Evolutionary conservation across 2,329 filamentous ascomycete genomes (phyloP).

Genomic region (Sclerotinia trifoliorum): DNA sequence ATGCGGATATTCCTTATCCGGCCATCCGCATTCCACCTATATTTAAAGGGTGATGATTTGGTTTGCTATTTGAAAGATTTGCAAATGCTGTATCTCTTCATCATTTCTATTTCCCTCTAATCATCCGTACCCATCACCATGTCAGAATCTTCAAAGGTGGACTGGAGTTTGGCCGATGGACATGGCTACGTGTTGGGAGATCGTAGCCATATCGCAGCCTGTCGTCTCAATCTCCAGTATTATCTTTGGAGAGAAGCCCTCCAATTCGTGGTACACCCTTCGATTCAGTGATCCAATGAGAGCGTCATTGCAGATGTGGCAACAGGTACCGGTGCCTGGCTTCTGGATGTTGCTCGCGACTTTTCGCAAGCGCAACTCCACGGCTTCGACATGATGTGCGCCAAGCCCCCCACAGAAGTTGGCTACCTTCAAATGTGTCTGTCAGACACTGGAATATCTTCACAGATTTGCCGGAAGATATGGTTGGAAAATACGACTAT

Average conservation of each 20-base stretch:
- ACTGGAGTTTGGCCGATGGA: slow-evolving; percentile 10
- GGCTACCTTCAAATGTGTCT: background rate
- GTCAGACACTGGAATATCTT: slow-evolving; percentile 5
- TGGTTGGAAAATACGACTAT: background rate
- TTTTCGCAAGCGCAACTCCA: background rate
- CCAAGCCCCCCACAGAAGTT: background rate
- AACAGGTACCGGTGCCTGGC: slow-evolving; percentile 11
- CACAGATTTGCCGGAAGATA: background rate
- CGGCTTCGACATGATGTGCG: background rate
- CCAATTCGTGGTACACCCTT: background rate
- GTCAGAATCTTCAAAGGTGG: background rate
- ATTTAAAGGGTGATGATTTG: too few relatives aligned
- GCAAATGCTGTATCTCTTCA: too few relatives aligned
- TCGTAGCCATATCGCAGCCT: background rate
- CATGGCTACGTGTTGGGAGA: slow-evolving; percentile 1
- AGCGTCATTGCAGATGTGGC: background rate
- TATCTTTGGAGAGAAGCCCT: slow-evolving; percentile 17
- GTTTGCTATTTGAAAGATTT: too few relatives aligned
- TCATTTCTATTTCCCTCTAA: too few relatives aligned
- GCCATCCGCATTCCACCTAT: too few relatives aligned
- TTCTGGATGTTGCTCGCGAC: background rate
- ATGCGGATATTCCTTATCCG: too few relatives aligned
- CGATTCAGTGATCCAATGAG: background rate
- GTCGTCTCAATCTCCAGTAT: slow-evolving; percentile 13
- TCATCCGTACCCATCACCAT: background rate